Evolutionary conservation across 768 basidiomycete species (phyloP), one percentile per base, ranked within the genome.

Genomic region (Leucosporidium creatinivorum): DNA sequence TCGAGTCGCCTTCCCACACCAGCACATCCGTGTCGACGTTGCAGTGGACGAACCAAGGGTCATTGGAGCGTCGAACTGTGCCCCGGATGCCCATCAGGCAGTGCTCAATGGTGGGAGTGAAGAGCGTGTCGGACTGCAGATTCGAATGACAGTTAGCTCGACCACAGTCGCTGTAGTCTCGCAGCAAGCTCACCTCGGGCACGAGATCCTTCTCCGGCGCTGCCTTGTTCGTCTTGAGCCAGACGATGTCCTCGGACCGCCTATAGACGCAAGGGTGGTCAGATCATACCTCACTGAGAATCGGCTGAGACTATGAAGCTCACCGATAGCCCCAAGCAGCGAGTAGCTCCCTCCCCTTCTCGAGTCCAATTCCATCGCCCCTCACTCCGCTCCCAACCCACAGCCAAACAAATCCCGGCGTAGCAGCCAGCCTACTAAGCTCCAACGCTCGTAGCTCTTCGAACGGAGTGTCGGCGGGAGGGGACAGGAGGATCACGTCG

Each of bases 1-100:
- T 78, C 9, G 86, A 81, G 73, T 93, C 91, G n/a, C 91, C 89
- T 81, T 93, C 90, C 92, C 93, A 96, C 25, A 97, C 87, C 65
- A 94, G 87, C 15, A 94, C 89, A 77, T 96, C 93, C n/a, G 93
- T 94, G 76, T 94, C 93, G 72, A 99, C 89, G 79, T 99, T 99
- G 76, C 93, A 97, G 78, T 99, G 94, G 0, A 96, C 94, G 78
- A 98, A 93, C 87, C 91, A 90, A 67, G 87, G 88, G 77, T 99
- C 96, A 1, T 89, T 93, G 25, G 90, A 91, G 36, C 96, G 84
- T 28, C 94, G 85, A 18, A 99, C 94, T 2, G 96, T 98, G 19
- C 96, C 96, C 58, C 91, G 85, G 71, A 99, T 98, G 49, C 94
- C 94, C 83, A 98, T 96, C 58, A 98, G 79, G 77, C 93, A 97